Conservation (phyloP, 2,329 filamentous ascomycete genomes). For the Aspergillus caelatus region DNA sequence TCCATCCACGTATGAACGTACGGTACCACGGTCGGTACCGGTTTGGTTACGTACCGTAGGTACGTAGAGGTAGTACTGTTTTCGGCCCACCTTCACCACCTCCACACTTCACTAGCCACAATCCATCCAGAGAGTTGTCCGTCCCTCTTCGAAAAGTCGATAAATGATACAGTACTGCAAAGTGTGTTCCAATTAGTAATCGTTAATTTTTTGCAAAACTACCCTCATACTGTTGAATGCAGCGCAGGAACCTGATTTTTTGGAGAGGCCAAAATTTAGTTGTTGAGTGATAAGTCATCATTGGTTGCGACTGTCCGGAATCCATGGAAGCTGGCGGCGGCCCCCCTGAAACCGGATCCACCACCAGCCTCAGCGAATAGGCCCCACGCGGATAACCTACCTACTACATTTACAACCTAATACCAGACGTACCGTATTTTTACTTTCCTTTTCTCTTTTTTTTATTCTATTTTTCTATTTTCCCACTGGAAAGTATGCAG, state of each 20-base stretch:
- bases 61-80: constrained; percentile 13
- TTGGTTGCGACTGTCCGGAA: constrained; percentile 3
- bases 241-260: neutral
- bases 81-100: constrained; percentile 5
- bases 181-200: neutral
- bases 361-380: constrained; percentile 13
- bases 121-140: neutral
- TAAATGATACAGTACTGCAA: neutral
- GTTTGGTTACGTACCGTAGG: constrained; percentile 9
- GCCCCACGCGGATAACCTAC: constrained; percentile 3
- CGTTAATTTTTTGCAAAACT: neutral
- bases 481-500: constrained; percentile 27
- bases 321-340: constrained; percentile 19
- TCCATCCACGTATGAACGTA: neutral
- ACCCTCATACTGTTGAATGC: neutral
- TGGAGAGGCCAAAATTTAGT: neutral
- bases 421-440: neutral
- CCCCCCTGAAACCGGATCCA: constrained; percentile 35
- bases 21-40: neutral
- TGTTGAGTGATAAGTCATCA: neutral
- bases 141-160: neutral
- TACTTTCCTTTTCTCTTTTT: neutral
- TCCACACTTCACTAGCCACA: neutral
- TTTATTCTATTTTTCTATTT: neutral
- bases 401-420: neutral